These are phyloP conservation scores for Candida hispaniensis DNA, from an alignment of 805 yeast species.

Conservation along the genomic window DNA sequence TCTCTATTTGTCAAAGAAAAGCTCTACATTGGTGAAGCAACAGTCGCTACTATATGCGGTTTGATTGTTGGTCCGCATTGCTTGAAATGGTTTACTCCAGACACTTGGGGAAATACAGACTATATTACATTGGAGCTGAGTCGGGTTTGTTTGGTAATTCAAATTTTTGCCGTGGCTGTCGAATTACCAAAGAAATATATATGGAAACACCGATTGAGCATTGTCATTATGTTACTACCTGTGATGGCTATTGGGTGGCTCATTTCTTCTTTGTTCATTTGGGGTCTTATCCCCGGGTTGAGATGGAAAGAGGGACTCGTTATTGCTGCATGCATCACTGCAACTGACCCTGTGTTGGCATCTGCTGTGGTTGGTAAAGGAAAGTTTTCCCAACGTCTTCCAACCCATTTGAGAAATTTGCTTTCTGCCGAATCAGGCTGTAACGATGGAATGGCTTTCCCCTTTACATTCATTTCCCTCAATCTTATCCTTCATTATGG, in stretches of 20 bases:
- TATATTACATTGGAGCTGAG: slow-evolving; percentile 72
- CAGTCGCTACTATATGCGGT: slow-evolving; percentile 78
- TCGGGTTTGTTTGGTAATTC: slow-evolving; percentile 72
- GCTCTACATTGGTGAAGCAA: slow-evolving; percentile 82
- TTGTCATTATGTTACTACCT: slow-evolving; percentile 61
- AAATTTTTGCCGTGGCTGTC: slow-evolving; percentile 89
- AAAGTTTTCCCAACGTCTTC: slow-evolving; percentile 79
- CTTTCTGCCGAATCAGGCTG: slow-evolving; percentile 82
- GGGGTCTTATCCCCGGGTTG: slow-evolving; percentile 64
- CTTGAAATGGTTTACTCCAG: slow-evolving; percentile 71
- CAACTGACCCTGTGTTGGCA: slow-evolving; percentile 91
- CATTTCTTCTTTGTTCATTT: slow-evolving; percentile 65
- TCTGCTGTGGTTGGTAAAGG: slow-evolving; percentile 95
- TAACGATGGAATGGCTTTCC: slow-evolving; percentile 95
- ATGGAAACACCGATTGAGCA: slow-evolving; percentile 73
- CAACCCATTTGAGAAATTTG: slow-evolving; percentile 81
- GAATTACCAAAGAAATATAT: slow-evolving; percentile 85
- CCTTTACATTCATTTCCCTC: slow-evolving; percentile 64
- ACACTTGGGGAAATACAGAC: slow-evolving; percentile 78
- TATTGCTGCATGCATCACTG: slow-evolving; percentile 82
- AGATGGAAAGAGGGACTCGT: slow-evolving; percentile 60
- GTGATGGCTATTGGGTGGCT: slow-evolving; percentile 91
- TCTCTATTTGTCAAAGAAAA: slow-evolving; percentile 76
- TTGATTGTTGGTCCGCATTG: slow-evolving; percentile 83
- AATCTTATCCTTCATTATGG: slow-evolving; percentile 58